Base-by-base conservation (phyloP, 192 early-diverging fungal genomes). In the Coemansia sp. region DNA sequence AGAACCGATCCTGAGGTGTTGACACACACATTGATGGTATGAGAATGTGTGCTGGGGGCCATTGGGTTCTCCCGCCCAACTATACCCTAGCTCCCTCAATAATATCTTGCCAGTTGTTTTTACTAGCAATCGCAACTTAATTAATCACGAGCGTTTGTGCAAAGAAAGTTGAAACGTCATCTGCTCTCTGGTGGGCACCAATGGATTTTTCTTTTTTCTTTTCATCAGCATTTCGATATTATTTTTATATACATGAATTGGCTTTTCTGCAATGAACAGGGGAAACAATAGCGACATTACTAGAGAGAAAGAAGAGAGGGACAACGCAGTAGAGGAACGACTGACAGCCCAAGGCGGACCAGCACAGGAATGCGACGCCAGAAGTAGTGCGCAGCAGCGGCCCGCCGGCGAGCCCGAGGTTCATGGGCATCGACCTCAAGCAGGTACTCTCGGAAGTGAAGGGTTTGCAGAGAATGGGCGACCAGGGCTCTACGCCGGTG, bases 131-230 rank as follows among this genome's bases (percentile, higher is more conserved):
- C n/a, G n/a, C n/a, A n/a, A n/a, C n/a, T n/a, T n/a, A n/a, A n/a
- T n/a, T n/a, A n/a, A n/a, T n/a, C n/a, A n/a, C n/a, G n/a, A n/a
- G n/a, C n/a, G n/a, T n/a, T n/a, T n/a, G n/a, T n/a, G n/a, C n/a
- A n/a, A n/a, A n/a, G n/a, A n/a, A n/a, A n/a, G n/a, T n/a, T n/a
- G n/a, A n/a, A n/a, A n/a, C n/a, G n/a, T n/a, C n/a, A n/a, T n/a
- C 37, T 22, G 36, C 27, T 31, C n/a, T 48, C 19, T n/a, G n/a
- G n/a, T n/a, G n/a, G n/a, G n/a, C n/a, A n/a, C n/a, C n/a, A n/a
- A n/a, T n/a, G n/a, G n/a, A n/a, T 36, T 42, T 62, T 62, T 22
- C 22, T 17, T 27, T 28, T 62, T 62, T 15, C 38, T 55, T 65
- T 28, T 65, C 44, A 58, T 30, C 20, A 48, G 31, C n/a, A 13